These are phyloP conservation scores for Fistulinella prunicolor DNA, from an alignment of 768 basidiomycete genomes.

Conservation along the genomic window DNA sequence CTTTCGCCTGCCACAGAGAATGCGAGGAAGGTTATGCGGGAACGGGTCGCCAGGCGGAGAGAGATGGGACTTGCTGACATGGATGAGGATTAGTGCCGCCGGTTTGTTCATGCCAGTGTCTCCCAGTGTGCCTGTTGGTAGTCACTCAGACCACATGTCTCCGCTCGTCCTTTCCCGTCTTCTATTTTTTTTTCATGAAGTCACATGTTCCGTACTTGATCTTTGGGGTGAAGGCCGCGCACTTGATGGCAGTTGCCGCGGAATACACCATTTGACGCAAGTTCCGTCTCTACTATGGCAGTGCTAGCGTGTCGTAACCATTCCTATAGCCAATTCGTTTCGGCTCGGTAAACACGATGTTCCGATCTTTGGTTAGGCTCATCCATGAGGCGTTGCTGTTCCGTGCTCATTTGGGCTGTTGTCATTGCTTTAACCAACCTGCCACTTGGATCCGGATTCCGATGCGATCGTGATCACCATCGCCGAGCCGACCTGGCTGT, in stretches of 20 bases:
- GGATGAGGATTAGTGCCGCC: slow-evolving; percentile 38
- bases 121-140: background rate
- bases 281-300: slow-evolving; percentile 2
- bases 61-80: slow-evolving; percentile 39
- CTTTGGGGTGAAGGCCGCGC: slow-evolving; percentile 5
- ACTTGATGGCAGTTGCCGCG: background rate
- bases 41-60: slow-evolving; percentile 40
- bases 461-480: background rate
- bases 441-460: slow-evolving; percentile 1
- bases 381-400: background rate
- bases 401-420: background rate
- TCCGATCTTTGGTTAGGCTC: background rate
- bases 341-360: background rate
- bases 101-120: slow-evolving; percentile 3
- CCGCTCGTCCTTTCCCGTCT: background rate
- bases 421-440: too few species aligned
- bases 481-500: too few species aligned
- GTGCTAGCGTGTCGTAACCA: slow-evolving; percentile 13
- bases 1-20: slow-evolving; percentile 50
- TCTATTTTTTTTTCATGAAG: slow-evolving; percentile 1
- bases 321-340: background rate
- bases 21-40: slow-evolving; percentile 44
- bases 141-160: slow-evolving; percentile 1
- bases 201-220: slow-evolving; percentile 2
- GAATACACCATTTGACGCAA: slow-evolving; percentile 13